phyloP scores from a whole-genome alignment of 2,329 filamentous ascomycete species.

The Arthrobotrys entomopaga region DNA sequence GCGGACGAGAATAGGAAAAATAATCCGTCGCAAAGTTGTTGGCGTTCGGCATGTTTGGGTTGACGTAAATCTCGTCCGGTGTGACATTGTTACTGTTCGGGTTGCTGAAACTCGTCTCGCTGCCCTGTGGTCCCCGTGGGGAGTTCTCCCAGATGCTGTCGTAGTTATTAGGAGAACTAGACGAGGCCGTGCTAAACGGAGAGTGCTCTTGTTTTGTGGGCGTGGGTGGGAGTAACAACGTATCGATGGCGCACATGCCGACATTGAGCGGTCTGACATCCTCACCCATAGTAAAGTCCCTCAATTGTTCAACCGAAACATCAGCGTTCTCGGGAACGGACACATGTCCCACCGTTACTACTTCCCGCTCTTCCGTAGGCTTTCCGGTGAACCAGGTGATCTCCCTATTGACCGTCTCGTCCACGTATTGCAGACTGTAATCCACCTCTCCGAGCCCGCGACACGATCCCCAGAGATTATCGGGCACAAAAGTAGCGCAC shows the following conservation, averaged over 20 bases:
- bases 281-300: constrained; percentile 20
- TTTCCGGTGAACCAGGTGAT: constrained; percentile 35
- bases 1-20: constrained; percentile 38
- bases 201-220: constrained; percentile 23
- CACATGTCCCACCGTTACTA: constrained; percentile 23
- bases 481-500: constrained; percentile 51
- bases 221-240: constrained; percentile 11
- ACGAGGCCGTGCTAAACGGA: constrained; percentile 47
- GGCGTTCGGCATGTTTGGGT: constrained; percentile 36
- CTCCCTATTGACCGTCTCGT: constrained; percentile 37
- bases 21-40: constrained; percentile 42
- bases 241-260: constrained; percentile 40
- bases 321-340: constrained; percentile 23
- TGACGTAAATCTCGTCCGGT: constrained; percentile 47
- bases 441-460: constrained; percentile 31
- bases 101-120: constrained; percentile 50
- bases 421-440: constrained; percentile 47
- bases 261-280: constrained; percentile 12
- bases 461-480: constrained; percentile 41
- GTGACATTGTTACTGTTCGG: constrained; percentile 52
- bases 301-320: constrained; percentile 12
- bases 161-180: constrained; percentile 47
- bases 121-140: constrained; percentile 34
- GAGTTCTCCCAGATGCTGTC: constrained; percentile 45
- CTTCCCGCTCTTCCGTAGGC: constrained; percentile 10